These are phyloP conservation scores for Blastomyces gilchristii DNA, from an alignment of 2,329 filamentous ascomycete genomes.

Conservation along the genomic window DNA sequence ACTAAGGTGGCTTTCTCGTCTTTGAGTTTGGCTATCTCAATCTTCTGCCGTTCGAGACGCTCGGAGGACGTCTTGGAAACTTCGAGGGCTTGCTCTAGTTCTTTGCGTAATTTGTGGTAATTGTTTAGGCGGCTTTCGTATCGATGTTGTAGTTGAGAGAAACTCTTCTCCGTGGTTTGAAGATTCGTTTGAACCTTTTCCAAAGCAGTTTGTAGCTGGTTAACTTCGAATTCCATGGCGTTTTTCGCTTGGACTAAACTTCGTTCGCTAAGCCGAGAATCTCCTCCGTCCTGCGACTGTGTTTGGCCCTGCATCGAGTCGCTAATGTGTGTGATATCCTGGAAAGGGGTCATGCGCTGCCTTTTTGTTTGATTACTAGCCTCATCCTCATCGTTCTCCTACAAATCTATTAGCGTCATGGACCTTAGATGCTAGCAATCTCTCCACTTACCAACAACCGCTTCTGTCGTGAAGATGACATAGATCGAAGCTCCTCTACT, in stretches of 20 bases:
- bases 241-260: conserved; percentile 25
- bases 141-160: conserved; percentile 34
- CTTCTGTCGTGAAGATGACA: conserved; percentile 21
- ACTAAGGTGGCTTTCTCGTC: conserved; percentile 31
- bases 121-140: conserved; percentile 35
- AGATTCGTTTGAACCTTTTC: conserved; percentile 21
- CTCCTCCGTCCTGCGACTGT: conserved; percentile 22
- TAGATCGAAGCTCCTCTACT: conserved; percentile 16
- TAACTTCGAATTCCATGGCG: conserved; percentile 24
- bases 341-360: conserved; percentile 27
- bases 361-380: conserved; percentile 28
- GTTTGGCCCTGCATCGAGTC: conserved; percentile 26
- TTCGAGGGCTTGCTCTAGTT: conserved; percentile 27
- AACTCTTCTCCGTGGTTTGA: conserved; percentile 25
- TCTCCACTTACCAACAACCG: conserved; percentile 18
- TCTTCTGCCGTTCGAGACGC: conserved; percentile 25
- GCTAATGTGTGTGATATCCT: conserved; percentile 29
- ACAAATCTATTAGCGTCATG: conserved; percentile 3
- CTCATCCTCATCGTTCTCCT: conserved; percentile 24
- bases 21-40: conserved; percentile 32
- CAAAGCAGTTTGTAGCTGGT: conserved; percentile 23
- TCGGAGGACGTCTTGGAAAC: conserved; percentile 23
- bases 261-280: conserved; percentile 22
- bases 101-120: conserved; percentile 28
- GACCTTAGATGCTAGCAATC: background rate